These are phyloP conservation scores for Fusarium sororula DNA, from an alignment of 2,329 filamentous ascomycete genomes.

Conservation along the genomic window DNA sequence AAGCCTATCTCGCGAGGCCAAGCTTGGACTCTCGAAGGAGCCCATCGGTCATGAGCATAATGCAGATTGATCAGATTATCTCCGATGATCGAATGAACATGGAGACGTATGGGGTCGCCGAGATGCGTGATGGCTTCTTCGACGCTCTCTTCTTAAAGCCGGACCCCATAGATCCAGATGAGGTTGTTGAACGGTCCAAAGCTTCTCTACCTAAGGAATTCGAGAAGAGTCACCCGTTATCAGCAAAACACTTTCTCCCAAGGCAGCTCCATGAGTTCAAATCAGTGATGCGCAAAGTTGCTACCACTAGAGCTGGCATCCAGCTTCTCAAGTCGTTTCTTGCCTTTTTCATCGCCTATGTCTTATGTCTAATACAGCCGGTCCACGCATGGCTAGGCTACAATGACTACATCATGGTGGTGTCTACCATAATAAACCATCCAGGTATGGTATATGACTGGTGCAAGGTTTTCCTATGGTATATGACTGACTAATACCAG, in stretches of 20 bases:
- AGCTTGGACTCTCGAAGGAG: slow-evolving; percentile 40
- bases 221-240: slow-evolving; percentile 57
- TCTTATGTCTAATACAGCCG: slow-evolving; percentile 62
- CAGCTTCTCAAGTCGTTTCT: slow-evolving; percentile 62
- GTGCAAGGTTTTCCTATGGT: too few relatives aligned
- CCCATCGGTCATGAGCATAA: slow-evolving; percentile 44
- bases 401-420: slow-evolving; percentile 64
- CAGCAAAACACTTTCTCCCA: slow-evolving; percentile 56
- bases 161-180: slow-evolving; percentile 48
- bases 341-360: slow-evolving; percentile 66
- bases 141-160: slow-evolving; percentile 59
- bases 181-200: slow-evolving; percentile 53
- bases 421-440: slow-evolving; percentile 68
- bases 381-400: slow-evolving; percentile 61
- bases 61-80: slow-evolving; percentile 48
- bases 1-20: slow-evolving; percentile 25
- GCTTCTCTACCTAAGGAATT: slow-evolving; percentile 58
- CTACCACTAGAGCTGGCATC: slow-evolving; percentile 61
- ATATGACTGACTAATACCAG: slow-evolving; percentile 27
- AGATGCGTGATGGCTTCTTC: slow-evolving; percentile 58
- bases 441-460: slow-evolving; percentile 38
- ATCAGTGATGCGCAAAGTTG: slow-evolving; percentile 51
- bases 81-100: slow-evolving; percentile 48
- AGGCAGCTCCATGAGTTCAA: slow-evolving; percentile 57
- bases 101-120: slow-evolving; percentile 54